These are phyloP conservation scores for Amaranthus hypochondriacus DNA, from an alignment of 148 eudicot genomes.

Conservation along the genomic window DNA sequence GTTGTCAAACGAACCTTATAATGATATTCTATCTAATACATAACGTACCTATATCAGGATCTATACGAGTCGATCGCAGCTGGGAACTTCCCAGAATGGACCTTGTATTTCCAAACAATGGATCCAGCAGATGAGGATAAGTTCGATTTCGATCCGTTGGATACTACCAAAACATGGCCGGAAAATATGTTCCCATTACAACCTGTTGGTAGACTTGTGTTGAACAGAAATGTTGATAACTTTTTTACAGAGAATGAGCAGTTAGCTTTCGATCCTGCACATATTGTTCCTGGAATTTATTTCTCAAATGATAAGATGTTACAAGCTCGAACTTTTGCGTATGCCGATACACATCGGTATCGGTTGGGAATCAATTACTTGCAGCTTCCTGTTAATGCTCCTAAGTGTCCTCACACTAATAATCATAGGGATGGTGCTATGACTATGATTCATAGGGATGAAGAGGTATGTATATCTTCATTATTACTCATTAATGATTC, in stretches of 20 bases:
- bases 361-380: conserved; percentile 88
- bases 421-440: conserved; percentile 87
- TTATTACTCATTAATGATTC: background rate
- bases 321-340: conserved; percentile 77
- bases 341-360: conserved; percentile 91
- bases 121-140: conserved; percentile 85
- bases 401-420: conserved; percentile 86
- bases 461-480: conserved; percentile 50
- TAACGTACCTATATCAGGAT: conserved; percentile 28
- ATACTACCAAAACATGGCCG: conserved; percentile 88
- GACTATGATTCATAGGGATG: conserved; percentile 93
- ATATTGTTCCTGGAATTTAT: conserved; percentile 76
- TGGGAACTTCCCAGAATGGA: conserved; percentile 94
- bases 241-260: conserved; percentile 88
- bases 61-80: conserved; percentile 83
- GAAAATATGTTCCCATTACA: conserved; percentile 81
- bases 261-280: conserved; percentile 78
- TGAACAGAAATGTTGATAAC: conserved; percentile 89
- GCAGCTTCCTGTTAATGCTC: conserved; percentile 92
- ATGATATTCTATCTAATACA: no score
- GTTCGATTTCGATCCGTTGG: conserved; percentile 89
- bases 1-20: no score
- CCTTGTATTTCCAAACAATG: conserved; percentile 71
- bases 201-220: conserved; percentile 89
- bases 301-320: conserved; percentile 88